Conservation (phyloP, 495 filamentous ascomycete species). For the Glutinoglossum americanum region DNA sequence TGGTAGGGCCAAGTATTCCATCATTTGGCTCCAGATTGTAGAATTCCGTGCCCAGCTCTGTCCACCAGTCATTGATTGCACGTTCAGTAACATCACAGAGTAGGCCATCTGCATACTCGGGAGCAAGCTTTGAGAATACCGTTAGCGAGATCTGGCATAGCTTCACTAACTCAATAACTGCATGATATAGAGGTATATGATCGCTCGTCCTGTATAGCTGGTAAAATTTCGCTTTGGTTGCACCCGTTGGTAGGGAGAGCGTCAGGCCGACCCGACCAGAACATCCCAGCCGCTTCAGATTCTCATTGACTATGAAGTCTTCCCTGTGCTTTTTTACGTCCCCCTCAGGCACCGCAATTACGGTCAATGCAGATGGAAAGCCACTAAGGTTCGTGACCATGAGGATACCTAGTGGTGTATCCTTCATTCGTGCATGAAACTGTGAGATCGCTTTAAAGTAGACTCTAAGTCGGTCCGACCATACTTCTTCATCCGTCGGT, state of each 20-base stretch:
- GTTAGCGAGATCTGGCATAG: conserved; percentile 77
- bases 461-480: conserved; percentile 55
- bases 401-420: conserved; percentile 62
- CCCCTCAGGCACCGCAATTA: conserved; percentile 73
- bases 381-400: conserved; percentile 86
- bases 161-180: conserved; percentile 79
- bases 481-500: conserved; percentile 55
- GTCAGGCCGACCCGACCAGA: conserved; percentile 74
- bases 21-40: conserved; percentile 85
- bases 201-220: conserved; percentile 78
- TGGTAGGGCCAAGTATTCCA: conserved; percentile 78
- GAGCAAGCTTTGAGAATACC: conserved; percentile 66
- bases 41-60: conserved; percentile 71
- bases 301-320: conserved; percentile 84
- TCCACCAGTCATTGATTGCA: conserved; percentile 90
- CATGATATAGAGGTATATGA: conserved; percentile 46
- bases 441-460: conserved; percentile 76
- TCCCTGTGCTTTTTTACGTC: conserved; percentile 62
- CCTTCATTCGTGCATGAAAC: conserved; percentile 59
- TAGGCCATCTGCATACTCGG: conserved; percentile 81
- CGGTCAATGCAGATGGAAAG: conserved; percentile 74
- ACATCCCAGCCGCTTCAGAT: conserved; percentile 81
- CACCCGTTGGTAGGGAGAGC: conserved; percentile 48
- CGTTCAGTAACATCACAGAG: conserved; percentile 85
- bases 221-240: conserved; percentile 77